These are phyloP conservation scores for Cucurbita maxima DNA, from an alignment of 306 rosid genomes.

Conservation along the genomic window DNA sequence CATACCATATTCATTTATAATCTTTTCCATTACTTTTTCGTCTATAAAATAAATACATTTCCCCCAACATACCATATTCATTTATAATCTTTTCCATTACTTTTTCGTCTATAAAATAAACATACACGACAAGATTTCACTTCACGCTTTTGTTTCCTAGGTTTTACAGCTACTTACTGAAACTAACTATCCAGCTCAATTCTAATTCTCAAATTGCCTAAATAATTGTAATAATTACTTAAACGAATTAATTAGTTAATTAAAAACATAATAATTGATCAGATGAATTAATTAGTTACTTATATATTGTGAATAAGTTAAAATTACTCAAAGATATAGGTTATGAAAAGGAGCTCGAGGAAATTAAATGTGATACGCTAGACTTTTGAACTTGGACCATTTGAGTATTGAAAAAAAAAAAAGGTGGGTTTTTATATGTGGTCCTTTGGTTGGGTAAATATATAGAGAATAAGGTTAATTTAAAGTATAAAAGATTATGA, in stretches of 20 bases:
- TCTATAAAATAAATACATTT: background rate
- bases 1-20: background rate
- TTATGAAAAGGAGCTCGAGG: background rate
- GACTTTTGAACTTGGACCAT: background rate
- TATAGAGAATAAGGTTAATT: background rate
- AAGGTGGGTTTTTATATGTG: background rate
- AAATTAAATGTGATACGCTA: background rate
- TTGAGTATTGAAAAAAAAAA: background rate
- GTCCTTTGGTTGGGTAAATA: slow-evolving; percentile 1
- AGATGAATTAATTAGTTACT: too few relatives aligned
- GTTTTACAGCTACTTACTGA: background rate
- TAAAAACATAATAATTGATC: too few relatives aligned
- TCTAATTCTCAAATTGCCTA: background rate
- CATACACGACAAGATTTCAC: background rate
- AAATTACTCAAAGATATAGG: background rate
- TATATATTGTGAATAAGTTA: background rate
- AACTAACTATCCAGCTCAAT: too few relatives aligned
- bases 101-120: background rate
- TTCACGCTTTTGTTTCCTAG: background rate
- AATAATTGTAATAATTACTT: background rate
- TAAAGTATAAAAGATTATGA: background rate
- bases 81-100: background rate
- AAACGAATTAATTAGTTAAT: too few relatives aligned
- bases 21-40: background rate
- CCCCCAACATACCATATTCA: background rate